Evolutionary conservation across 345 rosid genomes (phyloP), one percentile per base, ranked within the genome.

Genomic region (Toxicodendron radicans): DNA sequence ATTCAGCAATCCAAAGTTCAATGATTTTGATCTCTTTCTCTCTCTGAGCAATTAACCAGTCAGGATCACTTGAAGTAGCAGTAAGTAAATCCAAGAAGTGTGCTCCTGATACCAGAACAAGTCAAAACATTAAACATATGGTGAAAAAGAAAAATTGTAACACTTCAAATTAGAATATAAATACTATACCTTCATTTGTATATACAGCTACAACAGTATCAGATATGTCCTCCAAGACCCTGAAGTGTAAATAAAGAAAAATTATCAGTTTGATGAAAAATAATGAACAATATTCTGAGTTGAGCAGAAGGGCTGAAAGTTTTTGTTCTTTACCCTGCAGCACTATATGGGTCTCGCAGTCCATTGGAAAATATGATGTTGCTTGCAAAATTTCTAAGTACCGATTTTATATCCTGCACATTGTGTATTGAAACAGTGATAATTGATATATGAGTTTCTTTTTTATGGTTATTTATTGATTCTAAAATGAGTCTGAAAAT

Each of bases 331-430:
- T 81, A 85, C 88, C 87, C 90, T 78, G 84, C 85, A 2, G 73
- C 72, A 41, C 85, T 83, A 21, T 81, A 87, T 7, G 90, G 90
- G 51, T 87, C 90, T 21, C 77, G 70, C 21, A 84, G 65, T 65
- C 90, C 85, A 70, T 85, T 81, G 48, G 90, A 79, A 64, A 83
- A 87, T 11, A 87, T 83, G 20, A 87, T 87, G 83, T 87, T 83
- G 87, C 84, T 85, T 33, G 79, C 88, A 68, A 87, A 87, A 60
- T 60, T 75, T 65, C 41, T 46, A 0, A 82, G 85, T 12, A 79
- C 79, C 38, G 83, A 72, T 66, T 82, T 85, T 72, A 85, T 73
- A 70, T 82, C 79, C 91, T 83, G 84, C 21, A 52, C 12, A 68
- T 62, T 27, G 30, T 27, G 2, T 27, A 27, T 27, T 27, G 30